Evolutionary conservation across 345 rosid genomes (phyloP).

Genomic region (Aquilaria malaccensis): DNA sequence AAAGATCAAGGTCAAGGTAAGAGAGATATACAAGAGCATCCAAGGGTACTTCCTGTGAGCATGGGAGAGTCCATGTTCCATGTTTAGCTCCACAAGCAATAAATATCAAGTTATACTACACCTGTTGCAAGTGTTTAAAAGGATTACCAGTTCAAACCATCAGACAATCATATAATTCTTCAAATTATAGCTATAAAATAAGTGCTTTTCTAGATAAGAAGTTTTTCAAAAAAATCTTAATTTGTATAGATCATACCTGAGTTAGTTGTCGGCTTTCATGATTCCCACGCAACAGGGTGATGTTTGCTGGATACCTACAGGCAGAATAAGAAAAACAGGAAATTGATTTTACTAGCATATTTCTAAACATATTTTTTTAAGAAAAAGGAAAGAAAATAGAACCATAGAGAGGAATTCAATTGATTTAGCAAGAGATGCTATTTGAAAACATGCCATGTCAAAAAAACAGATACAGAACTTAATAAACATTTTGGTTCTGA

Average conservation of each 20-base stretch:
- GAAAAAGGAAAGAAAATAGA: no score
- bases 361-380: no score
- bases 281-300: constrained; percentile 98
- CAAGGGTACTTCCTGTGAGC: no score
- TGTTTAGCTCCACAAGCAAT: neutral
- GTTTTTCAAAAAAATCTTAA: neutral
- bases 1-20: constrained; percentile 10
- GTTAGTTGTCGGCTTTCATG: constrained; percentile 99
- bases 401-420: no score
- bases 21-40: neutral
- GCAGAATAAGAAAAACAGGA: constrained; percentile 5
- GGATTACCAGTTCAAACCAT: neutral
- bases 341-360: neutral
- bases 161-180: neutral
- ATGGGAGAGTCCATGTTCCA: neutral
- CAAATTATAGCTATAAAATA: neutral
- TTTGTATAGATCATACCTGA: constrained; percentile 50
- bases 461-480: neutral
- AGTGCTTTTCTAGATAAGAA: neutral
- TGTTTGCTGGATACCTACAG: constrained; percentile 88
- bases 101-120: neutral
- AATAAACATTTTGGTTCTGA: no score
- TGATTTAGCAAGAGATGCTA: no score
- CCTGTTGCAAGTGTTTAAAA: neutral
- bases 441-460: neutral